Base-by-base conservation (phyloP, 2,329 filamentous ascomycete genomes). In the Pseudogymnoascus sp. region DNA sequence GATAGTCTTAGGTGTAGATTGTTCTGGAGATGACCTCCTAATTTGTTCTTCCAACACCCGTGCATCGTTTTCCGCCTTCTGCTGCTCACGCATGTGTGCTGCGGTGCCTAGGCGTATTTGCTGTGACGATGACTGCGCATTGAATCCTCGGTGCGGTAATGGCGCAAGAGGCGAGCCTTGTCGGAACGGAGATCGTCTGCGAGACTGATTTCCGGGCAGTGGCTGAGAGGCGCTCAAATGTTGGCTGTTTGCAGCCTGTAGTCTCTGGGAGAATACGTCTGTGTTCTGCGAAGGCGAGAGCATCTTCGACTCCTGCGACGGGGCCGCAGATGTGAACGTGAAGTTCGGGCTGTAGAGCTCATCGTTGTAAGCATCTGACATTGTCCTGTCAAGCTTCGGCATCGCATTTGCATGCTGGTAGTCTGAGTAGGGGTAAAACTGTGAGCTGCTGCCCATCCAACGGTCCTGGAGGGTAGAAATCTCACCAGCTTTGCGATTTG, bases 341-440 rank as follows among this genome's bases (percentile, higher is more conserved):
- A 86, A 85, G 67, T 80, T 82, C 0, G 88, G 87, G 68, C 87
- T 92, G 78, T 90, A 96, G 0, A 96, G 81, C 73, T 94, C 90
- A 72, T 96, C 92, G 68, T 85, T 82, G 70, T 89, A 93, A 58
- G 90, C 82, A 70, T 95, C 91, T 15, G 91, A 93, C 76, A 94
- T 90, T 0, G 92, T 94, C 62, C 91, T 83, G 67, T 92, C 87
- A 65, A 96, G 82, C 74, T 93, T 94, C 26, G 92, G 88, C 26
- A 86, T 77, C 39, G 79, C 77, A 64, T 77, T 74, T 66, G 77
- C 76, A 67, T 76, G 77, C 84, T 81, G 85, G 79, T 69, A 74
- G 77, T 73, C 71, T 77, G 74, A 70, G 71, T 62, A 21, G 59
- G 67, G 64, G 63, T 61, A 75, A 73, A 79, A 76, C 71, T 76